These are phyloP conservation scores for Neophaeococcomyces aloes DNA, from an alignment of 2,329 filamentous ascomycete genomes.

Conservation along the genomic window DNA sequence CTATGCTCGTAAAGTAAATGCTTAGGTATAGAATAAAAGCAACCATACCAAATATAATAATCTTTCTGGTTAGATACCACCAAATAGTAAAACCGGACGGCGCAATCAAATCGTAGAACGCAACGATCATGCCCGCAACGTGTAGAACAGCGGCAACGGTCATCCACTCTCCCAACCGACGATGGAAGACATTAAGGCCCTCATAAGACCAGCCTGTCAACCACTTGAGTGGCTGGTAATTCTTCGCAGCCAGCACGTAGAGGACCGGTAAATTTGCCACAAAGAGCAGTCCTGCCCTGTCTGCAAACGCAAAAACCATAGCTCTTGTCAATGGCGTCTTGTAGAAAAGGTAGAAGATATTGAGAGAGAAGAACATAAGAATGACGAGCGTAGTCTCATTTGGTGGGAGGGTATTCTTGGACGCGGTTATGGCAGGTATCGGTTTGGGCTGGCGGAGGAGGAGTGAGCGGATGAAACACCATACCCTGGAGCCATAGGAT, in stretches of 20 bases:
- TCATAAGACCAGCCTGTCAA: conserved; percentile 58
- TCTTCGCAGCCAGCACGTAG: conserved; percentile 55
- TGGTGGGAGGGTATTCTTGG: conserved; percentile 42
- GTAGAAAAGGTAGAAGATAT: conserved; percentile 49
- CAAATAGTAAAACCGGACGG: conserved; percentile 41
- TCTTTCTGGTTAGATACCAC: conserved; percentile 42
- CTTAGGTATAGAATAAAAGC: conserved; percentile 49
- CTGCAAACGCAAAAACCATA: conserved; percentile 48
- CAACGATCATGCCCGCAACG: conserved; percentile 42
- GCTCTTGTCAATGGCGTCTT: conserved; percentile 37
- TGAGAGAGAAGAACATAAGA: conserved; percentile 42
- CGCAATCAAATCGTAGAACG: conserved; percentile 45
- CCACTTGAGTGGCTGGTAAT: conserved; percentile 49
- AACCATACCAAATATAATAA: conserved; percentile 45
- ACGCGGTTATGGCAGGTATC: conserved; percentile 44
- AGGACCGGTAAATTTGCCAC: conserved; percentile 42
- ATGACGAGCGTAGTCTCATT: conserved; percentile 48
- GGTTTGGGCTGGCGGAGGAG: conserved; percentile 49
- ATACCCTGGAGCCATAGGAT: conserved; percentile 6
- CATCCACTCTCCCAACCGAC: conserved; percentile 51
- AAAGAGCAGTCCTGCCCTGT: conserved; percentile 46
- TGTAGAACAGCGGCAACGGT: conserved; percentile 52
- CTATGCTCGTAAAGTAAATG: conserved; percentile 53
- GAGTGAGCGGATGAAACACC: conserved; percentile 13
- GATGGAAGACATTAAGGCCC: conserved; percentile 55